Evolutionary conservation across 495 filamentous ascomycete genomes (phyloP).

Genomic region (Penicillium fimorum): DNA sequence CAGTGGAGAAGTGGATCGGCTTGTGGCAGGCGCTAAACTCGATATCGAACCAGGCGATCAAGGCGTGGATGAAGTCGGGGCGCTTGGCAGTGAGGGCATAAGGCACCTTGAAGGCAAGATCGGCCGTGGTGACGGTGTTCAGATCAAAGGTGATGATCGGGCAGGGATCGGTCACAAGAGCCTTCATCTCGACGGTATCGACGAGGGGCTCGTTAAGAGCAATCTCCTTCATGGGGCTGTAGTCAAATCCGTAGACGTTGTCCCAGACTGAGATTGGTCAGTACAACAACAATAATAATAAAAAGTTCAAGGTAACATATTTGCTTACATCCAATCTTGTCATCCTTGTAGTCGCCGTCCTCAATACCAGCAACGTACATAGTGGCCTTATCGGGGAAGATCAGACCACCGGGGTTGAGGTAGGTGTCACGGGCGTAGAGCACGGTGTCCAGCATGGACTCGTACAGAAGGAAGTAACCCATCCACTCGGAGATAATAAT

Average conservation of each 20-base stretch:
- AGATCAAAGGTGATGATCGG: conserved; percentile 77
- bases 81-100: conserved; percentile 72
- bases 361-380: conserved; percentile 87
- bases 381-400: conserved; percentile 87
- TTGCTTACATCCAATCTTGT: conserved; percentile 76
- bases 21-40: conserved; percentile 95
- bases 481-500: conserved; percentile 99
- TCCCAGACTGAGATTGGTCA: conserved; percentile 72
- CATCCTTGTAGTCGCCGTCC: conserved; percentile 84
- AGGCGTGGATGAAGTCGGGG: conserved; percentile 88
- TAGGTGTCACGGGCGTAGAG: conserved; percentile 92
- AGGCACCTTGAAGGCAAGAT: conserved; percentile 72
- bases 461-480: conserved; percentile 98
- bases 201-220: conserved; percentile 84
- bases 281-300: not conserved
- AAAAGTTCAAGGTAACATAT: no score
- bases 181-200: conserved; percentile 75
- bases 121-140: conserved; percentile 68
- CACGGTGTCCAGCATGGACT: conserved; percentile 97
- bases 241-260: conserved; percentile 98
- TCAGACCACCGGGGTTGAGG: conserved; percentile 76
- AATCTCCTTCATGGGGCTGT: conserved; percentile 79
- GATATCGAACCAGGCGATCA: conserved; percentile 99
- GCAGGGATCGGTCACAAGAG: conserved; percentile 75
- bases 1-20: conserved; percentile 79